Conservation (phyloP, 1,284 basidiomycete genomes). For the Papiliotrema laurentii region DNA sequence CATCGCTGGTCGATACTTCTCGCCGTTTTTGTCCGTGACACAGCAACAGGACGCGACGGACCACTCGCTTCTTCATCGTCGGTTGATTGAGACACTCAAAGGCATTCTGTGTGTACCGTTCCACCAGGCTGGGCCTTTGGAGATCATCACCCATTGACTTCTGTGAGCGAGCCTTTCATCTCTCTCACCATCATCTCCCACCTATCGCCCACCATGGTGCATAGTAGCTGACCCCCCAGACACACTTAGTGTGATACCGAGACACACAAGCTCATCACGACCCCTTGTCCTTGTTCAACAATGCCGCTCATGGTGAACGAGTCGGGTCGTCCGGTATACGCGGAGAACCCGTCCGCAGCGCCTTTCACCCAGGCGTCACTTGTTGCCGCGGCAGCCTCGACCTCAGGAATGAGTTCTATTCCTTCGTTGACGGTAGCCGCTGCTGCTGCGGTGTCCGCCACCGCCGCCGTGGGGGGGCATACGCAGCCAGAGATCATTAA, state of each 20-base stretch:
- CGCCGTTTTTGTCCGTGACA: too few relatives aligned
- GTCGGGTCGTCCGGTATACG: slow-evolving; percentile 2
- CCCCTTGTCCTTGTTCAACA: neutral
- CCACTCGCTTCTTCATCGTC: neutral
- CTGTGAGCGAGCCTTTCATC: neutral
- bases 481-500: slow-evolving; percentile 1
- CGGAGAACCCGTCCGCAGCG: neutral
- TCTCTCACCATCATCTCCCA: neutral
- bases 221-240: neutral
- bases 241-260: neutral
- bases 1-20: too few relatives aligned
- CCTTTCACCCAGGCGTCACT: neutral
- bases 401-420: neutral
- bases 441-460: neutral
- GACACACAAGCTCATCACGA: too few relatives aligned
- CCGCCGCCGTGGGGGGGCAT: neutral
- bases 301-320: slow-evolving; percentile 31
- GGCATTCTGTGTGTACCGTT: neutral
- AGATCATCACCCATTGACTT: neutral
- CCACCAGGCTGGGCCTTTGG: neutral
- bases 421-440: neutral
- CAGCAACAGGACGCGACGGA: too few relatives aligned
- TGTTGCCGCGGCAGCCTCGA: neutral
- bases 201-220: neutral
- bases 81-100: neutral